phyloP scores from a whole-genome alignment of 169 alveolate species.

The Plasmodium gonderi region DNA sequence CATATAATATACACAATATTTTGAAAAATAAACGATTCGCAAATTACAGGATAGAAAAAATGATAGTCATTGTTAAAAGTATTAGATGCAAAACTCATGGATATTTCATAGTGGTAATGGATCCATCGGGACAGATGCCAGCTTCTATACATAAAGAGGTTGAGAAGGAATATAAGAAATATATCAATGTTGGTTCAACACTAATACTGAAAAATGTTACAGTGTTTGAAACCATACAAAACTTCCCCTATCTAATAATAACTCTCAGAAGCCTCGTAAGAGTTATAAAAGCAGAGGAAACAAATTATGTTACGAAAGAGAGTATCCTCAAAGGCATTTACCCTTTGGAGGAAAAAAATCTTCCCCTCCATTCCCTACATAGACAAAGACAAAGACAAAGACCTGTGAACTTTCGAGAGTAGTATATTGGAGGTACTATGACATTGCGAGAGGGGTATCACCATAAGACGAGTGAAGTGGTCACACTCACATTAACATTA shows the following conservation, averaged over 20 bases:
- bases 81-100: constrained; percentile 60
- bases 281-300: constrained; percentile 59
- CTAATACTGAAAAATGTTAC: constrained; percentile 61
- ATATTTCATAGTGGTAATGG: constrained; percentile 51
- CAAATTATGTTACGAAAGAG: constrained; percentile 24
- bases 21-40: constrained; percentile 45
- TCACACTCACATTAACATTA: no score
- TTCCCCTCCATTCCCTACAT: no score
- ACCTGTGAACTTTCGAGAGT: no score
- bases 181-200: constrained; percentile 55
- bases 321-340: background rate
- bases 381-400: no score
- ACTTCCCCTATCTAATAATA: constrained; percentile 53
- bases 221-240: constrained; percentile 46
- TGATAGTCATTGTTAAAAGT: constrained; percentile 49
- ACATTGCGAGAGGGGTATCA: no score
- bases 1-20: constrained; percentile 54
- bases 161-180: constrained; percentile 56
- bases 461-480: no score
- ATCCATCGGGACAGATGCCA: constrained; percentile 73
- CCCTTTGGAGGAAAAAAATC: background rate
- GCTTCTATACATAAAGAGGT: constrained; percentile 73
- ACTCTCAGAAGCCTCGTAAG: constrained; percentile 66
- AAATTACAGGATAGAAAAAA: constrained; percentile 27
- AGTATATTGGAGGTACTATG: no score